Conservation (phyloP, 2,329 filamentous ascomycete genomes). For the Aquanectria penicillioides region DNA sequence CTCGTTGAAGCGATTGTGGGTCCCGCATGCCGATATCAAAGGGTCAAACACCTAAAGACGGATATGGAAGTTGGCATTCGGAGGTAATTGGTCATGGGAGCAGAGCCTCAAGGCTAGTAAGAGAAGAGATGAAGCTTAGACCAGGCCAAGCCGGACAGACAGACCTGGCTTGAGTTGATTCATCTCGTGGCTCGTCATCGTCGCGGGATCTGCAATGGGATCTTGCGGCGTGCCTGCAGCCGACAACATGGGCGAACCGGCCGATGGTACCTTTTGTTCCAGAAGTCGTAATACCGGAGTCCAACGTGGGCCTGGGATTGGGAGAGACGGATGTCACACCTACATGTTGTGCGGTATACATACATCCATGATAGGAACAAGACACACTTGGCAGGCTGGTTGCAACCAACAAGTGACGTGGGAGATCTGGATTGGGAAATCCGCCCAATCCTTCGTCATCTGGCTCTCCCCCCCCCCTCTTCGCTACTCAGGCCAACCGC, state of each 20-base stretch:
- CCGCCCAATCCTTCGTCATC: too few species aligned
- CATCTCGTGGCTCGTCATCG: too few species aligned
- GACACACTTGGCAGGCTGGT: too few species aligned
- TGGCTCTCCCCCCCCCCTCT: too few species aligned
- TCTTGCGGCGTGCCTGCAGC: slow-evolving; percentile 25
- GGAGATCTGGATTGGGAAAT: too few species aligned
- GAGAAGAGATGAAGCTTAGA: background rate
- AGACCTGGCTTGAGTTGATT: too few species aligned
- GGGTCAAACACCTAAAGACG: slow-evolving; percentile 2
- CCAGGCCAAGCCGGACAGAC: background rate
- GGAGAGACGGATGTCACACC: background rate
- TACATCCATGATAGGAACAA: too few species aligned
- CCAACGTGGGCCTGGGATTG: background rate
- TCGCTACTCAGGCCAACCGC: too few species aligned
- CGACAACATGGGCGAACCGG: background rate
- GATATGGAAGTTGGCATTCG: background rate
- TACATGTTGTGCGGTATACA: background rate
- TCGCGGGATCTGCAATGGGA: slow-evolving; percentile 8
- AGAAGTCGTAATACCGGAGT: background rate
- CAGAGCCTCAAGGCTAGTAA: slow-evolving; percentile 22
- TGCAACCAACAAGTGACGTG: too few species aligned
- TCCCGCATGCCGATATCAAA: slow-evolving; percentile 24
- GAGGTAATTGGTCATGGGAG: slow-evolving; percentile 3
- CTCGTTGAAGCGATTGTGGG: slow-evolving; percentile 27
- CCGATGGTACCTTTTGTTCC: slow-evolving; percentile 13